A percentile compares a stretch with the other conserved stretches of the same genome.
These are phyloP conservation scores for Globisporangium nunn DNA, from an alignment of 352 stramenopile species.

Conservation along the genomic window DNA sequence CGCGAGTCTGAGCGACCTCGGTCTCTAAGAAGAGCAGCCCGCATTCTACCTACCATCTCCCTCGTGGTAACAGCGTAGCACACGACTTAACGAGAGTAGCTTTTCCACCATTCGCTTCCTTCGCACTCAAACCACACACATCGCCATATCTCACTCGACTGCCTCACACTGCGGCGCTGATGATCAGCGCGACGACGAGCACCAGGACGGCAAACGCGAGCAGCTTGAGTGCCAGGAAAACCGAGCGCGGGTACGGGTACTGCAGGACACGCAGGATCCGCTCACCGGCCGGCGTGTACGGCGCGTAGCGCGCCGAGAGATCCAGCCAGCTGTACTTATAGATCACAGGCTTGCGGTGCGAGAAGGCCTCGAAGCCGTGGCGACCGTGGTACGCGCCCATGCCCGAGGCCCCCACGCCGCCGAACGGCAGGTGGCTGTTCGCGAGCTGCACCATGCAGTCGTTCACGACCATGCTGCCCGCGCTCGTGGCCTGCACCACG, in stretches of 20 bases:
- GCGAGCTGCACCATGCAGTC: constrained; percentile 73
- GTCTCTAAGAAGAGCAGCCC: constrained; percentile 12
- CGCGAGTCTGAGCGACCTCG: constrained; percentile 27
- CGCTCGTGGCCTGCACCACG: constrained; percentile 45
- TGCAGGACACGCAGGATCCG: constrained; percentile 30
- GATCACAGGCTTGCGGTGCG: constrained; percentile 60
- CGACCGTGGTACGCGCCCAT: constrained; percentile 82
- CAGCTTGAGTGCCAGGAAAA: constrained; percentile 2
- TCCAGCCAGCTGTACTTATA: constrained; percentile 59
- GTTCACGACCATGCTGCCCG: constrained; percentile 69
- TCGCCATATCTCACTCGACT: too few relatives aligned
- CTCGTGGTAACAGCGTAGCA: too few relatives aligned
- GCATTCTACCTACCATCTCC: background rate
- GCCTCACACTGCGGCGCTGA: constrained; percentile 1
- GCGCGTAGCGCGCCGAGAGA: constrained; percentile 42
- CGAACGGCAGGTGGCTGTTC: constrained; percentile 70
- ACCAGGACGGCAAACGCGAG: background rate
- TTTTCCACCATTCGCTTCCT: too few relatives aligned
- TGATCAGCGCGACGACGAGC: constrained; percentile 4
- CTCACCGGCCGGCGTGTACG: constrained; percentile 29
- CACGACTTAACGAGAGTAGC: too few relatives aligned
- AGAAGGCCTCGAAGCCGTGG: constrained; percentile 70
- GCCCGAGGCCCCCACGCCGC: constrained; percentile 73
- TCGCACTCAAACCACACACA: too few relatives aligned
- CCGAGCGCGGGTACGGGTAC: constrained; percentile 33